Evolutionary conservation across 169 alveolate genomes (phyloP), one percentile per base, ranked within the genome.

Genomic region (Plasmodium inui): DNA sequence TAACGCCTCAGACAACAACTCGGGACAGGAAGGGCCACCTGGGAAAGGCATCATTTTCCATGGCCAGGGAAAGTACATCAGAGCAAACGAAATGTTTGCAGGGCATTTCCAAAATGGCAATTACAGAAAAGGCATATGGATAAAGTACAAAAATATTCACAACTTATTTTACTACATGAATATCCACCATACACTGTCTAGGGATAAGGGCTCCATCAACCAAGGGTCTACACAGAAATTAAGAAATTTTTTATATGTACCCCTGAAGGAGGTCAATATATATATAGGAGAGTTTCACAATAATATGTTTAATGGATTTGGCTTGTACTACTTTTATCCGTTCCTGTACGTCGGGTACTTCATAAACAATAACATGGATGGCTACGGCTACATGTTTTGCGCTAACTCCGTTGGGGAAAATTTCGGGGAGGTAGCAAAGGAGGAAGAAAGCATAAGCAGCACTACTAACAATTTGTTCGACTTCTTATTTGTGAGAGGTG

Each of bases 121-220:
- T 30, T 84, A 84, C 39, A 84, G 93, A 46, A 84, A 84, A 50
- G 93, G 93, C 37, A 84, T 84, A 84, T 84, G 93, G 93, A 74
- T 84, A 26, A 84, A 50, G 34, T 84, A 84, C 28, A 84, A 73
- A 84, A 84, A 84, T 74, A 84, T 84, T n/a, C 93, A 84, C 53
- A 84, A 84, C 79, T 84, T 84, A 22, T 84, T 84, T 84, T 72
- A 44, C 37, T 84, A 72, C 44, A 84, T 84, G 93, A 84, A 84
- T 84, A 72, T 84, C n/a, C 22, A 84, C 32, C 79, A 84, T 28
- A n/a, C 37, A 6, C 19, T 84, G 46, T 53, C 39, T 53, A 50
- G 55, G 32, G 84, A 34, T 17, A 41, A 84, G 34, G 26, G 73
- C 17, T 17, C 6, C 19, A 22, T 26, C 32, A 57, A 34, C n/a